Base-by-base conservation (phyloP, 2,329 filamentous ascomycete species). In the Fusarium sp. region DNA sequence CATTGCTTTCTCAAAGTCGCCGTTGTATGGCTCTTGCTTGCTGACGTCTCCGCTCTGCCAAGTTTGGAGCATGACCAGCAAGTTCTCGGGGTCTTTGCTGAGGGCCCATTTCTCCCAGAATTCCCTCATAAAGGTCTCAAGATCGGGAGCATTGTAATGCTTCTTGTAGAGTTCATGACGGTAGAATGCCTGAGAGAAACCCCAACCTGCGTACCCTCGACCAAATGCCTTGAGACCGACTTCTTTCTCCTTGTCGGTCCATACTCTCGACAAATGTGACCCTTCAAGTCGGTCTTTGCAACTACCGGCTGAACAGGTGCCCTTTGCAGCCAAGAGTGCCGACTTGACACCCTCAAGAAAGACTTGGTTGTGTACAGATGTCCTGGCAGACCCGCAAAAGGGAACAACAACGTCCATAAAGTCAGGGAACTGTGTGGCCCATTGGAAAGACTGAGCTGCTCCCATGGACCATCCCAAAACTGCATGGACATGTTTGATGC, bases 111-210 rank as follows among this genome's bases (percentile, higher is more conserved):
- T 83, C 79, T 95, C 93, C 92, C 94, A 96, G 77, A 94, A 94
- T 14, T 87, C 89, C 8, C 89, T 83, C 86, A 96, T 89, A 70
- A 95, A 96, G 62, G 93, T 90, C 70, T 95, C 92, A 3, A 95
- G 84, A 63, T 89, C 85, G 72, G 90, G 90, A 76, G 87, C 94
- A 0, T 92, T 91, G 10, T 95, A 85, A 1, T 79, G 84, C 2
- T 81, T 90, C 79, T 93, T 89, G 79, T 92, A 92, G n/a, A 94
- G 68, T 78, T 87, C 91, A 73, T 94, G 85, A 1, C 93, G 87
- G 77, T 96, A 96, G 77, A 95, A 96, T 0, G 92, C 87, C 77
- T 95, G 93, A 60, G 90, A 93, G 76, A 96, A 93, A 0, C 94
- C 93, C 93, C 91, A 96, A 1, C 93, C 93, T 1, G 93, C 93